Percentiles rank a stretch among this genome's conserved stretches.
These are phyloP conservation scores for Gentiana macrophylla DNA, from an alignment of 257 asterid genomes.

Conservation along the genomic window DNA sequence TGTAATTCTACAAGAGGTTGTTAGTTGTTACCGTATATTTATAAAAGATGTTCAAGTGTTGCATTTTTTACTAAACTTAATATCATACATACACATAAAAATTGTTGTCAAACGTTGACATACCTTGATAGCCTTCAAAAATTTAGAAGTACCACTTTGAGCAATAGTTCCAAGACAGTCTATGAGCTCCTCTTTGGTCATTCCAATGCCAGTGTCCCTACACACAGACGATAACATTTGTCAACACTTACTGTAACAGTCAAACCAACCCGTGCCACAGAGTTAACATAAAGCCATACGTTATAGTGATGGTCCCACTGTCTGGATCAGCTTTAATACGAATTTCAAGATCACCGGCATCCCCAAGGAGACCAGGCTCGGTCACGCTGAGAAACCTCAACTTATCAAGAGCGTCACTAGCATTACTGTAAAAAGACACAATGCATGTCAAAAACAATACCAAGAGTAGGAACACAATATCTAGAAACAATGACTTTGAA, in stretches of 20 bases:
- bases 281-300: conserved; percentile 28
- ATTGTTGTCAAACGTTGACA: neutral
- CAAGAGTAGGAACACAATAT: neutral
- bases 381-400: conserved; percentile 89
- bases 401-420: conserved; percentile 98
- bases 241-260: conserved; percentile 3
- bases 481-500: neutral
- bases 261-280: conserved; percentile 1
- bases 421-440: conserved; percentile 52
- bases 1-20: too few relatives aligned
- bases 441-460: conserved; percentile 5
- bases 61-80: too few relatives aligned
- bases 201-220: conserved; percentile 97
- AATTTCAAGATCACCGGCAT: conserved; percentile 81
- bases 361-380: conserved; percentile 81
- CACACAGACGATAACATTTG: neutral
- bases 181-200: conserved; percentile 96
- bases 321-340: conserved; percentile 89
- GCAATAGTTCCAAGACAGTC: conserved; percentile 99
- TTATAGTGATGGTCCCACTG: conserved; percentile 79
- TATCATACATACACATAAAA: neutral
- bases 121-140: conserved; percentile 87
- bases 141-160: conserved; percentile 96
- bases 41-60: too few relatives aligned
- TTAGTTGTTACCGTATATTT: too few relatives aligned